Percentiles rank a stretch among this genome's conserved stretches.
phyloP scores from a whole-genome alignment of 2,329 filamentous ascomycete species.

The Calycina herbarum region DNA sequence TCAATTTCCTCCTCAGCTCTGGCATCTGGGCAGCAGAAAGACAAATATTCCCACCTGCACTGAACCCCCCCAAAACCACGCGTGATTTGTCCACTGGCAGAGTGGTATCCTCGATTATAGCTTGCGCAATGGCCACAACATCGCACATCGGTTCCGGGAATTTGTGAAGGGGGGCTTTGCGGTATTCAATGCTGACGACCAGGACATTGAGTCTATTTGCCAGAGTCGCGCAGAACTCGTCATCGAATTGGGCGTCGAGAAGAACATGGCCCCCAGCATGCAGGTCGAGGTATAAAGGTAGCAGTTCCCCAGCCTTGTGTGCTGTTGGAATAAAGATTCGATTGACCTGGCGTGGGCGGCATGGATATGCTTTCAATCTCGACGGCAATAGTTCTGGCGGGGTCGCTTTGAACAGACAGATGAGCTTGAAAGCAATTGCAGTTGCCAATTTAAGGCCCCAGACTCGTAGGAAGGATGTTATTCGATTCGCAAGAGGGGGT shows the following conservation, averaged over 20 bases:
- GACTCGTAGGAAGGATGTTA: constrained; percentile 12
- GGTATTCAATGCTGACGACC: constrained; percentile 50
- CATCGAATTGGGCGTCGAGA: constrained; percentile 45
- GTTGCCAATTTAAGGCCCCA: constrained; percentile 13
- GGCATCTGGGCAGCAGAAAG: constrained; percentile 44
- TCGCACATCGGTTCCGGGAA: constrained; percentile 49
- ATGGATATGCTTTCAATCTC: constrained; percentile 16
- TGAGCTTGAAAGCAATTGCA: not conserved
- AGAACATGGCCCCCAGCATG: constrained; percentile 53
- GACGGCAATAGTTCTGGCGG: not conserved
- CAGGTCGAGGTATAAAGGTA: constrained; percentile 47
- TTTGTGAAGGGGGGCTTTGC: constrained; percentile 45
- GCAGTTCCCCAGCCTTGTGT: not conserved
- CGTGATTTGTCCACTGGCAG: constrained; percentile 46
- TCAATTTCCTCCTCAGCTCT: constrained; percentile 35
- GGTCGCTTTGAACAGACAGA: not conserved
- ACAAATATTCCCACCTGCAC: constrained; percentile 50
- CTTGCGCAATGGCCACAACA: constrained; percentile 44
- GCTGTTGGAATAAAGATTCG: constrained; percentile 43
- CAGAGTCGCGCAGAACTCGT: constrained; percentile 47
- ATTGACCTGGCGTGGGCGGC: constrained; percentile 26
- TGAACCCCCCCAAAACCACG: constrained; percentile 49
- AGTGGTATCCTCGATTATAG: constrained; percentile 43
- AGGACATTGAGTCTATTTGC: constrained; percentile 42
- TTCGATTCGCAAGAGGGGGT: not conserved